phyloP scores from a whole-genome alignment of 805 yeast genomes.

The Nakazawaea pomicola region DNA sequence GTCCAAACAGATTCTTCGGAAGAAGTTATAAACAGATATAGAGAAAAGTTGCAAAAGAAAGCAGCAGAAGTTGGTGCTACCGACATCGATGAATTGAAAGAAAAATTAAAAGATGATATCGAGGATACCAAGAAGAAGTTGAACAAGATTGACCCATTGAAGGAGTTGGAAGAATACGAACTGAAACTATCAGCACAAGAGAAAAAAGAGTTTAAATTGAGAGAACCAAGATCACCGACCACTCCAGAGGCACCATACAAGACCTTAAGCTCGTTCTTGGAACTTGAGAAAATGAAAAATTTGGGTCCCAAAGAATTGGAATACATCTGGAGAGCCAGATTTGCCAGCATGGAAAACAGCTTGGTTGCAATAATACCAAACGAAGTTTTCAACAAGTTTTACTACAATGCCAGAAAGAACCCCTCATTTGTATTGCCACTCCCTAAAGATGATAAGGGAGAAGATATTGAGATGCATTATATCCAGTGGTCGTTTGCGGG shows the following conservation, averaged over 20 bases:
- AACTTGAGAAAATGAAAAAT: slow-evolving; percentile 55
- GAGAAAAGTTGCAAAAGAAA: slow-evolving; percentile 33
- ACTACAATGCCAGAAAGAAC: slow-evolving; percentile 59
- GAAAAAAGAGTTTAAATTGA: slow-evolving; percentile 25
- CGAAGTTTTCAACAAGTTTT: slow-evolving; percentile 57
- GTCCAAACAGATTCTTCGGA: slow-evolving; percentile 20
- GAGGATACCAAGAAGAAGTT: slow-evolving; percentile 50
- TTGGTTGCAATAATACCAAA: slow-evolving; percentile 61
- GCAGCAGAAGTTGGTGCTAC: slow-evolving; percentile 38
- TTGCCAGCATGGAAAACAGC: slow-evolving; percentile 52
- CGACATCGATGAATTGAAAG: slow-evolving; percentile 55
- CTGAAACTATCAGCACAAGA: slow-evolving; percentile 17
- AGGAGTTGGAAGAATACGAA: slow-evolving; percentile 52
- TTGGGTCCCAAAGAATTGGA: slow-evolving; percentile 64
- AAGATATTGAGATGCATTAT: slow-evolving; percentile 74
- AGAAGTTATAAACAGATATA: slow-evolving; percentile 33
- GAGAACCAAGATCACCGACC: slow-evolving; percentile 31
- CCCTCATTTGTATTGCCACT: slow-evolving; percentile 89
- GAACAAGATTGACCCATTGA: slow-evolving; percentile 62
- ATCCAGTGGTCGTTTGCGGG: slow-evolving; percentile 93
- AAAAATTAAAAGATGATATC: slow-evolving; percentile 56
- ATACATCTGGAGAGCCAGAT: slow-evolving; percentile 85
- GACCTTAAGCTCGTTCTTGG: slow-evolving; percentile 66
- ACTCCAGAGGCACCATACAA: slow-evolving; percentile 48
- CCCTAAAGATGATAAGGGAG: slow-evolving; percentile 53